These are phyloP conservation scores for Salvia sclarea DNA, from an alignment of 305 asterid genomes.

Conservation along the genomic window DNA sequence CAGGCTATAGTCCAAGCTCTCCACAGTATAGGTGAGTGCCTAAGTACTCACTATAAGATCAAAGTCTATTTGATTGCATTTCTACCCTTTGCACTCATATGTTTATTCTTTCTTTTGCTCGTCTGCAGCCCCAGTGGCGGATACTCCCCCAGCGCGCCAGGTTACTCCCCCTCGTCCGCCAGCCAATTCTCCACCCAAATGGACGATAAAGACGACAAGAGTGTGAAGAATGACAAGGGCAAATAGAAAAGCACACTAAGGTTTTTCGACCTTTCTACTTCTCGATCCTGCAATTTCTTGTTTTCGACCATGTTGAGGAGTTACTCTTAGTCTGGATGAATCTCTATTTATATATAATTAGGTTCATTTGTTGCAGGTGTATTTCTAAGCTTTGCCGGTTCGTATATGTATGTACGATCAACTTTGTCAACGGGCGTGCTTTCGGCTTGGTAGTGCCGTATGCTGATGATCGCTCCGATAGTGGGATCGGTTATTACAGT, in stretches of 20 bases:
- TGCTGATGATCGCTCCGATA: background rate
- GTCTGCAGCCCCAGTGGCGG: constrained; percentile 87
- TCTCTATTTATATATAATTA: too few species aligned
- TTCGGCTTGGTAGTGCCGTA: background rate
- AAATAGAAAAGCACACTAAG: constrained; percentile 30
- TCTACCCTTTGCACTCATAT: background rate
- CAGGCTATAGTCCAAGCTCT: constrained; percentile 88
- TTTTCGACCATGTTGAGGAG: background rate
- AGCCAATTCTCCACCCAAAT: constrained; percentile 77
- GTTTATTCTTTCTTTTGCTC: background rate
- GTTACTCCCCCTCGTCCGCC: constrained; percentile 92
- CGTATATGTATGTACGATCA: background rate
- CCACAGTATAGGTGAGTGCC: constrained; percentile 77
- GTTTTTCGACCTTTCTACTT: constrained; percentile 9
- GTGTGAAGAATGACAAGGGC: constrained; percentile 58
- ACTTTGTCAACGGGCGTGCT: background rate
- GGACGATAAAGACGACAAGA: constrained; percentile 61
- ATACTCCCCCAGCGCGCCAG: constrained; percentile 94
- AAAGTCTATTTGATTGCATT: background rate
- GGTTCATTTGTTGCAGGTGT: background rate
- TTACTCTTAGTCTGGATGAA: too few species aligned
- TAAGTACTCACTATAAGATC: background rate
- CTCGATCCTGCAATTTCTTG: background rate
- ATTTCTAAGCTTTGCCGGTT: background rate
- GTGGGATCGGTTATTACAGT: background rate